Conservation (phyloP, 108 stramenopile genomes). For the Cyclostephanos tholiformis region DNA sequence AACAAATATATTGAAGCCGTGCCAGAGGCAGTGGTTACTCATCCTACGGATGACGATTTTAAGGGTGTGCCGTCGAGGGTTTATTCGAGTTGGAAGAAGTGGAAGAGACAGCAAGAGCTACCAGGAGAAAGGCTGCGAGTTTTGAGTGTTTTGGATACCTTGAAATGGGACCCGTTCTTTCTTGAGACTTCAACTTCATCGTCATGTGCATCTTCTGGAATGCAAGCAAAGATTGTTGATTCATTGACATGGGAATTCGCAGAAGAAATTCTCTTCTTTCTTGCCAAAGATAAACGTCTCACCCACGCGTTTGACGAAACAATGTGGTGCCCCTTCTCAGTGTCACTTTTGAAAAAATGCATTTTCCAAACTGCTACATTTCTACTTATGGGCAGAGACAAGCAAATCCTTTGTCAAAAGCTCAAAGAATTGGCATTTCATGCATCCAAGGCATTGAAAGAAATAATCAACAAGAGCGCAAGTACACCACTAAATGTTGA, state of each 20-base stretch:
- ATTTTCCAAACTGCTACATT: constrained; percentile 20
- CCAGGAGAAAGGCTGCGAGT: constrained; percentile 5
- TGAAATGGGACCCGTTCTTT: constrained; percentile 26
- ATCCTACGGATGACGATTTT: constrained; percentile 34
- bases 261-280: constrained; percentile 29
- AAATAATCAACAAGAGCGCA: neutral
- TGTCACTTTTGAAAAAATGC: constrained; percentile 14
- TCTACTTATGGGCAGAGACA: constrained; percentile 8
- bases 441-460: neutral
- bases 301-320: constrained; percentile 15
- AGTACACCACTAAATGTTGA: neutral
- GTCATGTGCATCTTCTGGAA: neutral
- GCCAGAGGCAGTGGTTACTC: constrained; percentile 27
- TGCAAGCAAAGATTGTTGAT: neutral
- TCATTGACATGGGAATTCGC: constrained; percentile 26
- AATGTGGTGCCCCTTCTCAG: constrained; percentile 29
- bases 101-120: constrained; percentile 8
- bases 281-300: constrained; percentile 23
- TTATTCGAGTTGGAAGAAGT: constrained; percentile 23
- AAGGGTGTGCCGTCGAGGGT: neutral
- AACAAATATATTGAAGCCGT: constrained; percentile 21
- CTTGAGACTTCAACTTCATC: neutral
- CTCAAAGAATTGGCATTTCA: neutral
- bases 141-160: neutral
- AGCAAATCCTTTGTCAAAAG: neutral